Conservation (phyloP, 495 filamentous ascomycete genomes). For the Neurospora discreta region DNA sequence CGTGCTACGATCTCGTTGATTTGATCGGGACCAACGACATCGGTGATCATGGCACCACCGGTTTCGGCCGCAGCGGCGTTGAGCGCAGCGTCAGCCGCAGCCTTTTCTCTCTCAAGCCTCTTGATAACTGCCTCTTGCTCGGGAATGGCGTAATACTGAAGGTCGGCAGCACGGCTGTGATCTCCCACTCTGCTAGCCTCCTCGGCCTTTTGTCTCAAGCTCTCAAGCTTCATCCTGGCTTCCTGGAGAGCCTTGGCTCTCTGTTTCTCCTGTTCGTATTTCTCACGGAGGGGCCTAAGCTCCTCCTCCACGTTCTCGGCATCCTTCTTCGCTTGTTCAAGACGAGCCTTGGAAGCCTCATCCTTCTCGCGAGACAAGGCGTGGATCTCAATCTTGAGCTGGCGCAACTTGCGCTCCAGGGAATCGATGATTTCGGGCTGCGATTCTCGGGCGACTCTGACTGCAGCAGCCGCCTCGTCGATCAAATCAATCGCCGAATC, state of each 20-base stretch:
- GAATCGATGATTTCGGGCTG: conserved; percentile 92
- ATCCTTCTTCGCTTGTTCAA: conserved; percentile 74
- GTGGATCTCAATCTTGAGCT: conserved; percentile 93
- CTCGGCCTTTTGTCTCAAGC: conserved; percentile 77
- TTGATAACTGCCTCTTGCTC: conserved; percentile 74
- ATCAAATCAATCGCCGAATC: conserved; percentile 95
- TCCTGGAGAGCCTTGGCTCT: conserved; percentile 87
- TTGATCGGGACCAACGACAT: conserved; percentile 91
- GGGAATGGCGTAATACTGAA: conserved; percentile 94
- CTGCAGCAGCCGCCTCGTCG: conserved; percentile 91
- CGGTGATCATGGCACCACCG: conserved; percentile 66
- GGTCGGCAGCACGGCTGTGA: conserved; percentile 70
- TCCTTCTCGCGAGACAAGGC: conserved; percentile 90
- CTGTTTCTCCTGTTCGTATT: conserved; percentile 85
- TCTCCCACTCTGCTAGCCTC: conserved; percentile 83
- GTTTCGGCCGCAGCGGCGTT: conserved; percentile 46
- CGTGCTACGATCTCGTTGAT: conserved; percentile 97
- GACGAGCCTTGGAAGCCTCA: conserved; percentile 73
- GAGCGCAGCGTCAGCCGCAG: conserved; percentile 61
- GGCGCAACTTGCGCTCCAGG: conserved; percentile 74
- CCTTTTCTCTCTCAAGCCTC: conserved; percentile 70
- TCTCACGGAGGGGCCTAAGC: conserved; percentile 79
- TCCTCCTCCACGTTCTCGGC: conserved; percentile 89
- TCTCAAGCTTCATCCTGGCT: conserved; percentile 88
- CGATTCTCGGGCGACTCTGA: conserved; percentile 87